phyloP scores from a whole-genome alignment of 345 rosid species.

The Gossypium anomalum region DNA sequence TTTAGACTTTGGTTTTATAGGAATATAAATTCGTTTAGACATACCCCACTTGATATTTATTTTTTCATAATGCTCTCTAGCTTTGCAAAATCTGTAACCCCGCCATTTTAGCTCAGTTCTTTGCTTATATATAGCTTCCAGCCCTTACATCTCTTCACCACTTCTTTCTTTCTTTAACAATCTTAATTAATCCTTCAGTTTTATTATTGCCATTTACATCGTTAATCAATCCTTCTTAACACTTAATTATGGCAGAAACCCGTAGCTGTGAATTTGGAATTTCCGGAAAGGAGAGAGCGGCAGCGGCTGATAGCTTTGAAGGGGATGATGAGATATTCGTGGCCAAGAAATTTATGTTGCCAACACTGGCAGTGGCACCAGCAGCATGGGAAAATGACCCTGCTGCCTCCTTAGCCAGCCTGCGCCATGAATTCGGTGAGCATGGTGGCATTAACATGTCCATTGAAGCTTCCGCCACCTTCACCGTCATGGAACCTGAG shows the following conservation, averaged over 20 bases:
- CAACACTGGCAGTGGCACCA: constrained; percentile 11
- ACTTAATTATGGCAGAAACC: constrained; percentile 36
- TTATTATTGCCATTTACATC: neutral
- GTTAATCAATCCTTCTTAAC: neutral
- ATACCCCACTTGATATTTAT: too few species aligned
- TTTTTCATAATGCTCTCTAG: too few species aligned
- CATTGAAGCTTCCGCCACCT: constrained; percentile 94
- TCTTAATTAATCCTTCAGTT: neutral
- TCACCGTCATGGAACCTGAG: constrained; percentile 97
- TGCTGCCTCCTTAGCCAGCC: constrained; percentile 65
- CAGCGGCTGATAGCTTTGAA: constrained; percentile 38
- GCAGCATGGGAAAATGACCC: constrained; percentile 50
- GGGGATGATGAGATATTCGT: constrained; percentile 24
- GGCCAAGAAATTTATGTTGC: constrained; percentile 44
- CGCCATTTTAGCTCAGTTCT: neutral
- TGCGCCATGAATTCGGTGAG: constrained; percentile 89
- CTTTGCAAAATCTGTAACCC: neutral
- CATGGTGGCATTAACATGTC: constrained; percentile 99
- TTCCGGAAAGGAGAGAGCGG: constrained; percentile 45
- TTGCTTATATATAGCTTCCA: neutral
- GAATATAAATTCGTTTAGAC: too few species aligned
- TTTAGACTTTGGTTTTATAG: too few species aligned
- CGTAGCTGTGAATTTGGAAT: constrained; percentile 25
- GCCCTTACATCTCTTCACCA: neutral
- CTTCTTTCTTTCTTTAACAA: neutral